Evolutionary conservation across 208 protist species (phyloP), one percentile per base, ranked within the genome.

Genomic region (Angomonas ambiguus): DNA sequence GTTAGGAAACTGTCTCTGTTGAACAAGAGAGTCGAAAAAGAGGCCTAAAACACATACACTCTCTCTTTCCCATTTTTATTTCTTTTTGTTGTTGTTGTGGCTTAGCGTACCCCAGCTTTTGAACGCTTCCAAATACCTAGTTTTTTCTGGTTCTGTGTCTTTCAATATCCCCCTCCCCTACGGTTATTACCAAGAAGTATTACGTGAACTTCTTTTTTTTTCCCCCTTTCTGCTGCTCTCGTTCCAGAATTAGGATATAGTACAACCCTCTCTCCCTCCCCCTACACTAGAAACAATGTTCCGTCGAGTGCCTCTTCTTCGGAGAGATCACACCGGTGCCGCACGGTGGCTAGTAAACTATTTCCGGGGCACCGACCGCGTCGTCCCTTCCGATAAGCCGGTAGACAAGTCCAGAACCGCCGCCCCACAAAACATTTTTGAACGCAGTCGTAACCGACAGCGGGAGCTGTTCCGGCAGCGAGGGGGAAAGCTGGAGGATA

Each of bases 361-460:
- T n/a, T 53, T 53, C 45, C 27, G 53, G 13, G 27, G 22, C 53
- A 35, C 53, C 27, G 53, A 59, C 25, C 53, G 53, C 25, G 27
- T n/a, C n/a, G n/a, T 59, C 27, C 53, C 27, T n/a, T 4, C 11
- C 0, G 1, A 68, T 35, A 63, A 59, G 10, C 25, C 24, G 20
- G 10, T 22, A 1, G 34, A 55, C 20, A 49, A 49, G 13, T 22
- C 38, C 32, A 73, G 18, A 11, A 48, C 31, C 33, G 33, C 60
- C 41, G 60, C 35, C 18, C 11, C 60, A 3, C 13, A 65, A 28
- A 24, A 51, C 16, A 28, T 66, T 10, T 80, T 80, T 35, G 48
- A 76, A 62, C 65, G 64, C 13, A 67, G 61, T 18, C 58, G 66
- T 0, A 11, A 66, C 24, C 35, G 42, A 16, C 62, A 34, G 25